A percentile compares a stretch with the other conserved stretches of the same genome.
These are phyloP conservation scores for Meyerozyma carpophila DNA, from an alignment of 1,139 yeast species.

Conservation along the genomic window DNA sequence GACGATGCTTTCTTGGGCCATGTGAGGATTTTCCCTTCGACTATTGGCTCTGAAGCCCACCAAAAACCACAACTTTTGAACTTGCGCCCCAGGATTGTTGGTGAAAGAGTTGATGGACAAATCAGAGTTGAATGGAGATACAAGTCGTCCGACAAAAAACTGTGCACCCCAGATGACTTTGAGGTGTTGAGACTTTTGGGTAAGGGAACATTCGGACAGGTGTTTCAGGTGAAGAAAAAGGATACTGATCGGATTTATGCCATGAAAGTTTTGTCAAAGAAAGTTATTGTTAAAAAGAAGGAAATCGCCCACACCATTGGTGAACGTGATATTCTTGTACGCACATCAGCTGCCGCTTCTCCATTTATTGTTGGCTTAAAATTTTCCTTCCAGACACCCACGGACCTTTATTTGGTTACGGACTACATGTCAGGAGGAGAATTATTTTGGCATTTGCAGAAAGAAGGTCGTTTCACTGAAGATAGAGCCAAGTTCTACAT, in stretches of 20 bases:
- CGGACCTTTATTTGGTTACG: slow-evolving; percentile 86
- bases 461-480: slow-evolving; percentile 89
- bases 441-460: slow-evolving; percentile 94
- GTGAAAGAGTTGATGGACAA: slow-evolving; percentile 74
- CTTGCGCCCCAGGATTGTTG: slow-evolving; percentile 66
- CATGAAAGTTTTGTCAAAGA: slow-evolving; percentile 91
- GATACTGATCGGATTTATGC: slow-evolving; percentile 91
- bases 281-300: slow-evolving; percentile 91
- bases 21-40: slow-evolving; percentile 65
- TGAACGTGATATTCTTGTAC: slow-evolving; percentile 86
- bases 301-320: slow-evolving; percentile 98
- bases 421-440: slow-evolving; percentile 99
- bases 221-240: slow-evolving; percentile 85
- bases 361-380: slow-evolving; percentile 93
- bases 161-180: slow-evolving; percentile 90
- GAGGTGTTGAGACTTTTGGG: slow-evolving; percentile 87
- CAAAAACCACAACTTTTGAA: slow-evolving; percentile 63
- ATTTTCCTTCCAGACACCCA: slow-evolving; percentile 91
- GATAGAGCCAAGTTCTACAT: slow-evolving; percentile 93
- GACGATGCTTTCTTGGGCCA: slow-evolving; percentile 87
- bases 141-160: slow-evolving; percentile 59
- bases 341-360: slow-evolving; percentile 74
- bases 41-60: slow-evolving; percentile 33
- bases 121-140: slow-evolving; percentile 72
- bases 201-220: slow-evolving; percentile 97